Percentiles rank a stretch among this genome's conserved stretches.
These are phyloP conservation scores for Lactarius akahatsu DNA, from an alignment of 768 basidiomycete genomes.

Conservation along the genomic window DNA sequence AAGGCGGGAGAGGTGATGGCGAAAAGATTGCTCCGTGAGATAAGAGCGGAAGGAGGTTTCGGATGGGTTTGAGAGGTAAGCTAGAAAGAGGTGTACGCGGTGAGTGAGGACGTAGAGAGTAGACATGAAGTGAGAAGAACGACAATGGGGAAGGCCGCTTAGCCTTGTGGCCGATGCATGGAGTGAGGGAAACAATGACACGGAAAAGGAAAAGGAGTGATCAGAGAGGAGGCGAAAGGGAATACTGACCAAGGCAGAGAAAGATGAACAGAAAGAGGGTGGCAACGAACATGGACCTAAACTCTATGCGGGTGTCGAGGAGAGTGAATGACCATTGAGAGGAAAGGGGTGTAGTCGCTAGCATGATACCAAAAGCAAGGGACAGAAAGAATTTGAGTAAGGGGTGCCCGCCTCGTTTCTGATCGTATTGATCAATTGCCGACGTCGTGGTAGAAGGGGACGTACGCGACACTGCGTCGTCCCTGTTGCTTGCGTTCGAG, in stretches of 20 bases:
- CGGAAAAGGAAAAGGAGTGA: conserved; percentile 19
- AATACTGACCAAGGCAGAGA: conserved; percentile 66
- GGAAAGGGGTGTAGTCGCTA: conserved; percentile 32
- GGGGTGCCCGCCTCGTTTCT: neutral
- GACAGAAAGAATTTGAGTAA: conserved; percentile 20
- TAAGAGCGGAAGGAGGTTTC: conserved; percentile 92
- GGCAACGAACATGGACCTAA: conserved; percentile 69
- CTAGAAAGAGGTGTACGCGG: conserved; percentile 44
- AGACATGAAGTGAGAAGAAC: conserved; percentile 18
- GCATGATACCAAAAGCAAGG: conserved; percentile 21
- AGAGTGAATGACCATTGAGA: conserved; percentile 47
- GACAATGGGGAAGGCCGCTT: conserved; percentile 2
- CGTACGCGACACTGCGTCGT: conserved; percentile 23
- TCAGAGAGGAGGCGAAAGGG: conserved; percentile 24
- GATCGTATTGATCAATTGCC: conserved; percentile 17
- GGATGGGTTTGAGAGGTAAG: conserved; percentile 92
- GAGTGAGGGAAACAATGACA: conserved; percentile 17
- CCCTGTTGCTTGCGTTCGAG: neutral
- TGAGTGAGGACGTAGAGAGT: conserved; percentile 27
- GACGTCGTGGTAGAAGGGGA: conserved; percentile 21
- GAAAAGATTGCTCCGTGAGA: conserved; percentile 96
- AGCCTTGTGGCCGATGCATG: conserved; percentile 7
- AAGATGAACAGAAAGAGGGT: conserved; percentile 66
- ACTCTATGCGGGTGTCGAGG: conserved; percentile 57
- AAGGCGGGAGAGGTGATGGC: conserved; percentile 86